A percentile compares a stretch with the other conserved stretches of the same genome.
phyloP scores from a whole-genome alignment of 257 asterid species.

The Scutellaria barbata region DNA sequence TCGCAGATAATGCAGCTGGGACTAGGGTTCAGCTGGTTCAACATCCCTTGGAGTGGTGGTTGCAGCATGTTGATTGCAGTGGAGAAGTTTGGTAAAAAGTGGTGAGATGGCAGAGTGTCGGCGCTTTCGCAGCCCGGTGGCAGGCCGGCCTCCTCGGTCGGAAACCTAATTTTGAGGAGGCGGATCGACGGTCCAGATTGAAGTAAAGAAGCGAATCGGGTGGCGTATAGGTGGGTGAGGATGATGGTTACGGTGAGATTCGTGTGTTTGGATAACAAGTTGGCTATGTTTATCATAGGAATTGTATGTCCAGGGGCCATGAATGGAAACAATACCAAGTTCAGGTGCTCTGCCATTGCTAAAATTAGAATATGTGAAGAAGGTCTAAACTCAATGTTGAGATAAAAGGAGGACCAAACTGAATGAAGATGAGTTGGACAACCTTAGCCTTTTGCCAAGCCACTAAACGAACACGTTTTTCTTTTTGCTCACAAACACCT shows the following conservation, averaged over 20 bases:
- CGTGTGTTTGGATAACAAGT: background rate
- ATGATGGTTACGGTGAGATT: background rate
- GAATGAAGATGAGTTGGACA: too few relatives aligned
- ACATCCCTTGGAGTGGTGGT: conserved; percentile 38
- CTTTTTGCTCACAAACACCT: too few relatives aligned
- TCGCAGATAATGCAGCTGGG: conserved; percentile 56
- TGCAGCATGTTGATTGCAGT: conserved; percentile 42
- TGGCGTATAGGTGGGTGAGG: conserved; percentile 17
- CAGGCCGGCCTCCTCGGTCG: conserved; percentile 29
- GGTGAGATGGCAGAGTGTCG: conserved; percentile 48
- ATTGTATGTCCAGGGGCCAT: conserved; percentile 39
- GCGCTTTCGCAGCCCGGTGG: conserved; percentile 11
- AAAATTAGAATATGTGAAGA: background rate
- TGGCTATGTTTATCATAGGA: conserved; percentile 13
- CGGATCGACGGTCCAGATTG: conserved; percentile 46
- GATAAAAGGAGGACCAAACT: too few relatives aligned
- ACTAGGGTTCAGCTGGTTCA: conserved; percentile 36
- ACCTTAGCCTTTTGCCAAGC: too few relatives aligned
- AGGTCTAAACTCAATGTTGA: too few relatives aligned
- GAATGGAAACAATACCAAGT: conserved; percentile 28
- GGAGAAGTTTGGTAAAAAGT: conserved; percentile 42
- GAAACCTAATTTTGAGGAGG: conserved; percentile 44
- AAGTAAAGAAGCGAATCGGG: conserved; percentile 38
- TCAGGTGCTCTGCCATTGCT: background rate
- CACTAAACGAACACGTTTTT: too few relatives aligned